phyloP scores from a whole-genome alignment of 192 early-diverging fungal genomes.

The Backusella liffmaniae region DNA sequence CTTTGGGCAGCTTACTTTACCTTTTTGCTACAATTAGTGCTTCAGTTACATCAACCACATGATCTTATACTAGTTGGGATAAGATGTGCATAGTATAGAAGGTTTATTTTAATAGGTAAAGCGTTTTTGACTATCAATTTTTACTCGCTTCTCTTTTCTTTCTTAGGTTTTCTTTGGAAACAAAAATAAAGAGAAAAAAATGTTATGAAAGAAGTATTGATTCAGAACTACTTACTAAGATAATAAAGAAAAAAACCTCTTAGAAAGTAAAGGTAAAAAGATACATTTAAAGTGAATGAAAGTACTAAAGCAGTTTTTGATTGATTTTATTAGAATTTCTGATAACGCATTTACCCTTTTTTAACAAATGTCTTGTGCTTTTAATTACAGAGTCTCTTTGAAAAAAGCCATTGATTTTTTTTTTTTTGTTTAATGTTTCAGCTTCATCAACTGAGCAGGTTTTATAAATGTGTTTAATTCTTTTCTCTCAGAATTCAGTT shows the following conservation, averaged over 20 bases:
- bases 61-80: background rate
- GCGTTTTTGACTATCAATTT: background rate
- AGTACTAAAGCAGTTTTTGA: background rate
- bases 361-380: background rate
- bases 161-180: background rate
- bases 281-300: background rate
- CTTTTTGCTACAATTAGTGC: background rate
- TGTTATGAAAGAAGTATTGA: background rate
- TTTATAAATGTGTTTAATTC: background rate
- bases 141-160: background rate
- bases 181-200: background rate
- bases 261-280: too few relatives aligned
- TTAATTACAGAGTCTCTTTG: background rate
- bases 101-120: background rate
- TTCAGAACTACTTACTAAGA: background rate
- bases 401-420: background rate
- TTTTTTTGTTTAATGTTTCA: background rate
- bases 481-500: too few relatives aligned
- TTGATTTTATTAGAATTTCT: background rate
- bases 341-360: too few relatives aligned
- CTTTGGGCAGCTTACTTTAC: background rate
- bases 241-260: too few relatives aligned
- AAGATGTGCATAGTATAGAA: background rate
- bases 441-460: background rate
- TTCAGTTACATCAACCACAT: background rate